Base-by-base conservation (phyloP, 1,284 basidiomycete genomes). In the Anthracocystis walkeri region DNA sequence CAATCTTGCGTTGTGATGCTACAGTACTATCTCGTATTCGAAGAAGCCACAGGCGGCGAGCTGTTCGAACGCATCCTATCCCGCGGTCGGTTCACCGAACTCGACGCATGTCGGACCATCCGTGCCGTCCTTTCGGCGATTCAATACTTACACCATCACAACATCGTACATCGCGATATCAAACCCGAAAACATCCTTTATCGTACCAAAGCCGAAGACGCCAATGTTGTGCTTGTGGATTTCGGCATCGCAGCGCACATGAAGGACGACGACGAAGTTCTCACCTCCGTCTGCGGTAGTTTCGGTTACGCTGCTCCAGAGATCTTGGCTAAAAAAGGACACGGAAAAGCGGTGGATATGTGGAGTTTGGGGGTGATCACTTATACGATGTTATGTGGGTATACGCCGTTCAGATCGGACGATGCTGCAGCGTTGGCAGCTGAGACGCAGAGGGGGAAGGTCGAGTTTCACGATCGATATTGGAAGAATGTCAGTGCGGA, bases 351-450 rank as follows among this genome's bases (percentile, higher is more conserved):
- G 7, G 95, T 97, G 11, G 96, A 98, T 85, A 87, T 96, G 44
- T 98, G 96, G 96, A 91, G 92, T 54, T 91, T 91, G 11, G 96
- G 96, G 0, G 90, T 98, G 72, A 97, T 99, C 79, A 93, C 94
- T 14, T 99, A 97, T 58, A 86, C 85, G 18, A 80, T 87, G 71
- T 70, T 85, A 10, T 85, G 81, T 50, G 83, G 83, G 16, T 84
- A 85, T 65, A 83, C 85, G 0, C 97, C 96, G 0, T 98, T 98
- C 88, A 90, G 94, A 40, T 91, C 92, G 0, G 92, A 93, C 46
- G 92, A 95, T 79, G 87, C 90, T 54, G 89, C 89, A 57, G 90
- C 91, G 63, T 88, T 97, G 54, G 89, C 93, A 53, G 89, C 90
- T 38, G 94, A 97, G 85, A 95, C 93, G 18, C 91, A 90, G 1